These are phyloP conservation scores for Chionographis japonica DNA, from an alignment of 106 monocot genomes.

Conservation along the genomic window DNA sequence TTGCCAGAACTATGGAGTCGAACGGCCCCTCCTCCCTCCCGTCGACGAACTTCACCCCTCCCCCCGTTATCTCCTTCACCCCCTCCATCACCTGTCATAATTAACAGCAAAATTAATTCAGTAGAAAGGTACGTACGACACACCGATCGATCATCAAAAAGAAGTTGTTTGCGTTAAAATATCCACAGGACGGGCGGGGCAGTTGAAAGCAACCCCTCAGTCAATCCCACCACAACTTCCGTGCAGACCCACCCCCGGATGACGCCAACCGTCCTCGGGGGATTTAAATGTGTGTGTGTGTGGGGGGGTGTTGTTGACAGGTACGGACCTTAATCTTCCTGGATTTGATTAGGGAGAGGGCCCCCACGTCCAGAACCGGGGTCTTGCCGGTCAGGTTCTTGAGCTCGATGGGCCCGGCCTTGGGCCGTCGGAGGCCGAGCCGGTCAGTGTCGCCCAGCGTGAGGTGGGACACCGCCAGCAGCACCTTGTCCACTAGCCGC, in stretches of 20 bases:
- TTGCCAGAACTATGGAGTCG: constrained; percentile 81
- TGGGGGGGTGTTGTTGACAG: too few relatives aligned
- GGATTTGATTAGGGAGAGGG: constrained; percentile 62
- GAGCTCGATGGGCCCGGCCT: constrained; percentile 80
- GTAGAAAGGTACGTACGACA: too few relatives aligned
- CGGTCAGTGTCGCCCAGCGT: constrained; percentile 62
- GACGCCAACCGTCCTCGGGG: too few relatives aligned
- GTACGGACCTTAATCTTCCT: constrained; percentile 68
- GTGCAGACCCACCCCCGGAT: too few relatives aligned
- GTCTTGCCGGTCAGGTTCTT: constrained; percentile 93
- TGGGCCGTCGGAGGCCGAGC: constrained; percentile 65
- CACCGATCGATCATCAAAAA: too few relatives aligned
- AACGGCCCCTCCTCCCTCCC: constrained; percentile 69
- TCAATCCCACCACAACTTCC: too few relatives aligned
- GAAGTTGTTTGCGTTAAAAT: too few relatives aligned
- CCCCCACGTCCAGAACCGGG: constrained; percentile 83
- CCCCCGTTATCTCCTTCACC: constrained; percentile 70
- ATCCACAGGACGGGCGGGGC: too few relatives aligned
- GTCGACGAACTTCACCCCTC: constrained; percentile 71
- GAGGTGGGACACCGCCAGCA: constrained; percentile 46
- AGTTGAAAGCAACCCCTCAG: too few relatives aligned
- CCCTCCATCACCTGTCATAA: constrained; percentile 55
- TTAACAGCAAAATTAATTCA: too few relatives aligned
- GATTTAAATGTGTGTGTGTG: too few relatives aligned
- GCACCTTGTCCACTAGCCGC: constrained; percentile 62